phyloP scores from a whole-genome alignment of 257 asterid genomes.

The Thymus quinquecostatus region DNA sequence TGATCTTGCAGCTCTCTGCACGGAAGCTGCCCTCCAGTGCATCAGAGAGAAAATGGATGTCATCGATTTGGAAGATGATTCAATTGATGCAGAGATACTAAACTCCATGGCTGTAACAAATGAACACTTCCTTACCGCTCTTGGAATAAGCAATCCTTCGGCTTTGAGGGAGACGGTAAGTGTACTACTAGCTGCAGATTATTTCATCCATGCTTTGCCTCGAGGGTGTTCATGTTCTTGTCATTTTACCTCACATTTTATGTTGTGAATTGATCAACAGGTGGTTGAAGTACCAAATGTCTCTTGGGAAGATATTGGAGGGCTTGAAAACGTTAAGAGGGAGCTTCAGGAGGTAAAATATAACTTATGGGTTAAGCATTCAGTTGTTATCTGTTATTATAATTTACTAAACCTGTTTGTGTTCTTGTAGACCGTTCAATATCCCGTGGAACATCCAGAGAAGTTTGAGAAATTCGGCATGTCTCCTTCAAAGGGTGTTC shows the following conservation, averaged over 20 bases:
- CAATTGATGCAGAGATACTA: constrained; percentile 64
- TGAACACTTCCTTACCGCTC: constrained; percentile 71
- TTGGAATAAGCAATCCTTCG: constrained; percentile 70
- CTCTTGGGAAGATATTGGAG: constrained; percentile 63
- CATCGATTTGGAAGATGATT: constrained; percentile 64
- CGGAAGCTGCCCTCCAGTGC: constrained; percentile 72
- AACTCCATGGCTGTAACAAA: constrained; percentile 66
- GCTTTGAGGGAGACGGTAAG: constrained; percentile 65
- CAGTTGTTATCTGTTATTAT: neutral
- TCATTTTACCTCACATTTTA: constrained; percentile 6
- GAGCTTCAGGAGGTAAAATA: constrained; percentile 61
- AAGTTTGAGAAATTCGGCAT: constrained; percentile 71
- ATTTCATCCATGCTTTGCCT: neutral
- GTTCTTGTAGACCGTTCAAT: constrained; percentile 60
- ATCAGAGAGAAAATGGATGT: constrained; percentile 73
- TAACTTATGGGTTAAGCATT: constrained; percentile 19
- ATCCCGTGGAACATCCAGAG: constrained; percentile 74
- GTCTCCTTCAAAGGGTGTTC: constrained; percentile 75
- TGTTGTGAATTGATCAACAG: constrained; percentile 36
- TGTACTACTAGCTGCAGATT: constrained; percentile 21
- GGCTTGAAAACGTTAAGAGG: constrained; percentile 64
- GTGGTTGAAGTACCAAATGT: constrained; percentile 64
- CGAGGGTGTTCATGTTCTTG: constrained; percentile 10
- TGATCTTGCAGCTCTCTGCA: constrained; percentile 73
- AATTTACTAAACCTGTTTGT: constrained; percentile 22